A percentile compares a stretch with the other conserved stretches of the same genome.
phyloP scores from a whole-genome alignment of 1,139 yeast genomes.

The Candida neerlandica region DNA sequence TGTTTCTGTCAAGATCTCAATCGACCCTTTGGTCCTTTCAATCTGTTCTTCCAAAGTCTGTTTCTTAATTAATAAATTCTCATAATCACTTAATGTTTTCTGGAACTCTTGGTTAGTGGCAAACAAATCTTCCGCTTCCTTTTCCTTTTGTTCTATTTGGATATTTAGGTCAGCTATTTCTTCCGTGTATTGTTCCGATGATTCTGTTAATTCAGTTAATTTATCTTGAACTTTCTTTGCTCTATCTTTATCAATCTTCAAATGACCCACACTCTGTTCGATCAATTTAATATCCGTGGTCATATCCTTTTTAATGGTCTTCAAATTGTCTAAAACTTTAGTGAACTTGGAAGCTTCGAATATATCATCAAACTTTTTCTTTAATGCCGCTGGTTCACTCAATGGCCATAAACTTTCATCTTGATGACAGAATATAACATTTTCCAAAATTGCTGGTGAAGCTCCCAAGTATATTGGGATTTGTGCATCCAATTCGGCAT shows the following conservation, averaged over 20 bases:
- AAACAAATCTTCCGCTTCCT: constrained; percentile 65
- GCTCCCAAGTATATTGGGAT: constrained; percentile 87
- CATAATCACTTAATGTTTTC: constrained; percentile 63
- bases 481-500: constrained; percentile 80
- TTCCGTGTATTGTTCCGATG: constrained; percentile 47
- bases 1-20: constrained; percentile 50
- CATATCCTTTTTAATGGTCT: constrained; percentile 76
- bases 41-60: constrained; percentile 50
- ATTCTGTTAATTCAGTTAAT: constrained; percentile 44
- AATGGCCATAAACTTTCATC: constrained; percentile 98
- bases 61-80: constrained; percentile 54
- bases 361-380: constrained; percentile 93
- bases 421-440: constrained; percentile 96
- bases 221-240: constrained; percentile 60
- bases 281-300: constrained; percentile 70
- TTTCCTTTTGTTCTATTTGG: constrained; percentile 55
- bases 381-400: constrained; percentile 84
- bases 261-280: constrained; percentile 76
- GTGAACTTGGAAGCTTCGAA: constrained; percentile 95
- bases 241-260: constrained; percentile 71
- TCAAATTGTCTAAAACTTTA: constrained; percentile 82
- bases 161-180: constrained; percentile 54
- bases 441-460: constrained; percentile 82
- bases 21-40: constrained; percentile 45
- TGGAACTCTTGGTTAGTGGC: constrained; percentile 83